Evolutionary conservation across 371 early-diverging fungal genomes (phyloP).

Genomic region (Caulochytrium protostelioides): DNA sequence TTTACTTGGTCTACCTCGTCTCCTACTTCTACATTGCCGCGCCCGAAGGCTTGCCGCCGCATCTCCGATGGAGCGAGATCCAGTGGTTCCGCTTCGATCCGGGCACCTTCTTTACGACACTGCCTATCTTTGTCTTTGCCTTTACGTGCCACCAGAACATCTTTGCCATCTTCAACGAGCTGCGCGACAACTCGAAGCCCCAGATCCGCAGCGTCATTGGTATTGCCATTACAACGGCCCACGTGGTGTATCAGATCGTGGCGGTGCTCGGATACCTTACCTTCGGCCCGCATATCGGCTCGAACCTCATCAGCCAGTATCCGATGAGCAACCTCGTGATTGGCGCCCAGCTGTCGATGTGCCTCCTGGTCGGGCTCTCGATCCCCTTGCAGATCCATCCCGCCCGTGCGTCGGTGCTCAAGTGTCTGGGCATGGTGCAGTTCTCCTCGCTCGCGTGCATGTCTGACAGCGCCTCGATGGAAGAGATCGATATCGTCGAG

Average conservation of each 20-base stretch:
- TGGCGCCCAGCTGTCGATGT: slow-evolving; percentile 69
- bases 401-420: slow-evolving; percentile 74
- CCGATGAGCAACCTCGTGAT: slow-evolving; percentile 48
- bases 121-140: slow-evolving; percentile 98
- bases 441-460: slow-evolving; percentile 2
- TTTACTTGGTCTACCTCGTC: slow-evolving; percentile 69
- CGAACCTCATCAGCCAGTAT: slow-evolving; percentile 67
- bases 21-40: slow-evolving; percentile 36
- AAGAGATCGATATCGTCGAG: neutral
- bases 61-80: slow-evolving; percentile 18
- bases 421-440: slow-evolving; percentile 32
- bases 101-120: slow-evolving; percentile 45
- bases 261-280: slow-evolving; percentile 86
- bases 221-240: slow-evolving; percentile 56
- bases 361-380: slow-evolving; percentile 74
- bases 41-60: slow-evolving; percentile 13
- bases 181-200: slow-evolving; percentile 48
- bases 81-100: slow-evolving; percentile 30
- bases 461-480: slow-evolving; percentile 1
- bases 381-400: slow-evolving; percentile 97
- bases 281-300: slow-evolving; percentile 64
- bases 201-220: slow-evolving; percentile 41
- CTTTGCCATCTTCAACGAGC: slow-evolving; percentile 80
- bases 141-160: slow-evolving; percentile 97
- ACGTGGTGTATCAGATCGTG: slow-evolving; percentile 64